Base-by-base conservation (phyloP, 2,329 filamentous ascomycete genomes). In the Fusarium sp. region DNA sequence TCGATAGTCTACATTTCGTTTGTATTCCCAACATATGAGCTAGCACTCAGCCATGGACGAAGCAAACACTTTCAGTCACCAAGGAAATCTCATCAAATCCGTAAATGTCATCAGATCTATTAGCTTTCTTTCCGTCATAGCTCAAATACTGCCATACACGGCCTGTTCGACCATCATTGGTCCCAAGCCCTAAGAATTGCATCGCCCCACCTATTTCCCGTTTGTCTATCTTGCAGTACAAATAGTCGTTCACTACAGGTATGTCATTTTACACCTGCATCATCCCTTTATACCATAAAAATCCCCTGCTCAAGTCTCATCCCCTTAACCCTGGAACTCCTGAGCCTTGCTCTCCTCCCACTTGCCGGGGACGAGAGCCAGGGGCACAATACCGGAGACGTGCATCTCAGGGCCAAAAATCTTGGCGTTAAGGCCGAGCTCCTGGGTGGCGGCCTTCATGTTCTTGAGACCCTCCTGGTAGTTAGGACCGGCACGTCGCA, bases 391-490 rank as follows among this genome's bases (percentile, higher is more conserved):
- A 78, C 95, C 95, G 48, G 90, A 94, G 73, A 99, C 94, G 82
- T 98, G 93, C 92, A 98, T 97, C 82, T 97, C 88, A 41, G 85
- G 85, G 51, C 85, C 85, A 65, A 87, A 88, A 74, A 87, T 84
- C 79, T 86, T 85, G 75, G 84, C 83, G 68, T 85, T 78, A 68
- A 99, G 87, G 71, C 92, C 91, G 58, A 99, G 88, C 84, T 99
- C 95, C 78, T 94, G 88, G 61, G 93, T 95, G 60, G 96, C 94
- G 45, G 88, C 87, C 88, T 98, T 98, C 88, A 99, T 97, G 88
- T 98, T 99, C 89, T 97, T 97, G 69, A 99, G 90, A 82, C 95
- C 95, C 83, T 99, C 95, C 82, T 99, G 95, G 88, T 96, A 99
- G 87, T 99, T 99, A 80, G 95, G 95, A 61, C 95, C 78, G 49